Conservation (phyloP, 495 filamentous ascomycete genomes). For the Neurospora sp. region DNA sequence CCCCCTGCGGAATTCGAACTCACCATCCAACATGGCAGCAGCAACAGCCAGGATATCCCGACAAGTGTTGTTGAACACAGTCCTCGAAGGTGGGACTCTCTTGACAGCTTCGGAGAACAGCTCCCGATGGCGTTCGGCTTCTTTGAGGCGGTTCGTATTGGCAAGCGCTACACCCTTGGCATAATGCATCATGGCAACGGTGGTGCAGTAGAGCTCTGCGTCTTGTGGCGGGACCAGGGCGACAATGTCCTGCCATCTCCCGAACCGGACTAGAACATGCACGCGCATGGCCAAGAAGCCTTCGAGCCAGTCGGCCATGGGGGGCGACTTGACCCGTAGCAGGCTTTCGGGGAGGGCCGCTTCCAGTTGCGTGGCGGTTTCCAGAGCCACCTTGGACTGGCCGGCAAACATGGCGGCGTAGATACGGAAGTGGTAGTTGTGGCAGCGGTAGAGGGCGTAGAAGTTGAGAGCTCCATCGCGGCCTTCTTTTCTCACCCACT, state of each 20-base stretch:
- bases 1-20: conserved; percentile 53
- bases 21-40: conserved; percentile 55
- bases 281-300: conserved; percentile 51
- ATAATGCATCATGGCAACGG: conserved; percentile 55
- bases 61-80: conserved; percentile 55
- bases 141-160: conserved; percentile 35
- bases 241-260: conserved; percentile 51
- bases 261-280: conserved; percentile 58
- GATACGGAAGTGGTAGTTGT: conserved; percentile 58
- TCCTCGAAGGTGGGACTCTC: conserved; percentile 42
- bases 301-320: conserved; percentile 66
- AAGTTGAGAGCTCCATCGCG: conserved; percentile 46
- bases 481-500: conserved; percentile 33
- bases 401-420: conserved; percentile 66
- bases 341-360: conserved; percentile 46
- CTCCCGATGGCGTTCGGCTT: conserved; percentile 35
- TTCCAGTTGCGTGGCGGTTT: conserved; percentile 44
- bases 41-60: conserved; percentile 49
- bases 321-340: conserved; percentile 51
- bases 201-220: conserved; percentile 46
- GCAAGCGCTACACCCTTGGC: conserved; percentile 54
- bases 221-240: conserved; percentile 40
- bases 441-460: conserved; percentile 57
- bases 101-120: conserved; percentile 37
- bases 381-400: conserved; percentile 44